Evolutionary conservation across 2,329 filamentous ascomycete genomes (phyloP), one percentile per base, ranked within the genome.

Genomic region (Cytospora paraplurivora): DNA sequence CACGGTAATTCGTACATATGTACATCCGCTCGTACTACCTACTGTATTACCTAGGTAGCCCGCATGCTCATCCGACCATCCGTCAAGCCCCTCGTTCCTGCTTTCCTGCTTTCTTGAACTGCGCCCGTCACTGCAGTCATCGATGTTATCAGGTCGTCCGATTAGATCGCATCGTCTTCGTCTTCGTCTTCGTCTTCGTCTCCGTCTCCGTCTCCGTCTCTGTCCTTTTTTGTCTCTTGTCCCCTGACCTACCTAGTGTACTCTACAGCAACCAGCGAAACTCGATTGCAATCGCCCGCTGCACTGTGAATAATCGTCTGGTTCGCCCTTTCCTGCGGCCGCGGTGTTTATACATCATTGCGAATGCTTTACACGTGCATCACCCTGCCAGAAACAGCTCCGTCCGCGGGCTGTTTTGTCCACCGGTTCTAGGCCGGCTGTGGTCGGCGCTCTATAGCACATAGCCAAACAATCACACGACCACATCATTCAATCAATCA

Each of bases 341-440:
- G 33, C 21, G 34, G 55, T 60, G 56, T 60, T 49, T 38, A 59
- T 63, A 63, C 38, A 59, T 54, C 56, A 44, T 63, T 51, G 62
- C 62, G 62, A 60, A 63, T 63, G 62, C 41, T 60, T 63, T 59
- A 59, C 56, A 35, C 62, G 56, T 59, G 62, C 17, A 51, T 59
- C 51, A 56, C 44, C 34, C 17, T 55, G 50, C 53, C 51, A 50
- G 32, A 59, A 37, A 17, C 55, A 47, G 47, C 12, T 38, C 54
- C 61, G 50, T 54, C 61, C 49, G 61, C 50, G 61, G 49, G 21
- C 61, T 59, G 56, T 63, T 59, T 63, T 63, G 55, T 49, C 51
- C 54, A 49, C 47, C 56, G 52, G 56, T 49, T 41, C 56, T 44
- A 55, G 59, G 59, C 59, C 59, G 59, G 59, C 59, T 53, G 51